Evolutionary conservation across 805 yeast species (phyloP), one percentile per base, ranked within the genome.

Genomic region (Teunomyces funiuensis): DNA sequence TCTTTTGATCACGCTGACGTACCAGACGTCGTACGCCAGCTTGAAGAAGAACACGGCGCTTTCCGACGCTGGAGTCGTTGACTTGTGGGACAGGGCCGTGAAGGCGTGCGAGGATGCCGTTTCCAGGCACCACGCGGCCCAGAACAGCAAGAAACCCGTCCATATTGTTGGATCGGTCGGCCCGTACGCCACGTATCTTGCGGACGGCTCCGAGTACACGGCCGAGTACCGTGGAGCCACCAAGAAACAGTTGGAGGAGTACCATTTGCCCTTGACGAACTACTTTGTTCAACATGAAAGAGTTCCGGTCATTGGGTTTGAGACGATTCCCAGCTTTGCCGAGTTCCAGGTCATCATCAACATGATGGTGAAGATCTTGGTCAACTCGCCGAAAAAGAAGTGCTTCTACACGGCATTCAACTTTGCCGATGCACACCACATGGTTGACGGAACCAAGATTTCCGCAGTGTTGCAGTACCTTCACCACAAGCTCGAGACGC

Each of bases 101-200:
- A 44, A 46, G 18, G 59, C 56, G 14, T 60, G 61, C n/a, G 28
- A 38, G 10, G 36, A 31, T 2, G 65, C 66, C 1, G 51, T 44
- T 9, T 3, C 10, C 6, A 15, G 18, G 3, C 27, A 36, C 38
- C 33, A 40, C 17, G 28, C 28, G 3, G 16, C 9, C 13, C 8
- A 37, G 13, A 27, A 37, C 39, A 19, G 33, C 8, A 18, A 22
- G 16, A 43, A 45, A 15, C 42, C 50, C 13, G 47, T 55, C 6
- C 52, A 42, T 34, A 69, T 82, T 4, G 78, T 77, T 1, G 95
- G 86, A 0, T 77, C 86, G 6, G 61, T 85, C 27, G 96, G 95
- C 0, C 88, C 95, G 0, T 87, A 78, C 56, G 95, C 90, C 1
- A 85, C 90, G 0, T 79, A 63, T 49, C 54, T 83, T 27, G 79